Evolutionary conservation across 148 eudicot species (phyloP), one percentile per base, ranked within the genome.

Genomic region (Salicornia ramosissima): DNA sequence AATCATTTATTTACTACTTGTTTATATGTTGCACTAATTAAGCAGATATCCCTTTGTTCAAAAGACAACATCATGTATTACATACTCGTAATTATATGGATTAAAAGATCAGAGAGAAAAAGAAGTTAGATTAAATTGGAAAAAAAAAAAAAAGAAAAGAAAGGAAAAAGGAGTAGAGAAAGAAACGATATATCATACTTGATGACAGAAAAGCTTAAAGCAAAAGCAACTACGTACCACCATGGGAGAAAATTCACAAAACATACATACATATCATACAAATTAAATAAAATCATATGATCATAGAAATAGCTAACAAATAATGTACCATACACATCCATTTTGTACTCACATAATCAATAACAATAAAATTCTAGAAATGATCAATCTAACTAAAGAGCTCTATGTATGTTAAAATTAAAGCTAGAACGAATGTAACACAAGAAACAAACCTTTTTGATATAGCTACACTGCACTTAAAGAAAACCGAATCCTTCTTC

Each of bases 141-240:
- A 22, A 43, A 13, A 10, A 10, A 25, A 49, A 55, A 30, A 22
- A 9, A 25, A 51, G 54, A 16, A 64, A 3, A 13, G 11, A 14
- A 1, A 6, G 25, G 21, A 10, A 22, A 33, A 22, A 40, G 34
- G 15, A 52, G 2, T 10, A 12, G 13, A 28, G 71, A n/a, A 26
- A n/a, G 47, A 43, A 5, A 46, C 22, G 47, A 1, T 34, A 63
- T 54, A 55, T 51, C 56, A 73, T 28, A 62, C 26, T 78, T 73
- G 74, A 73, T 69, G 77, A 73, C 14, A 51, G 33, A 63, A 13
- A 78, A 55, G 5, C 77, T 73, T 73, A 74, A 78, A 69, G 74
- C 74, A 74, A 78, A 78, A 74, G 77, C 61, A 71, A 71, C 14
- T 52, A n/a, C n/a, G n/a, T n/a, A 14, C 67, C 74, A 76, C 64